Evolutionary conservation across 495 filamentous ascomycete species (phyloP), one percentile per base, ranked within the genome.

Genomic region (Podospora comata): DNA sequence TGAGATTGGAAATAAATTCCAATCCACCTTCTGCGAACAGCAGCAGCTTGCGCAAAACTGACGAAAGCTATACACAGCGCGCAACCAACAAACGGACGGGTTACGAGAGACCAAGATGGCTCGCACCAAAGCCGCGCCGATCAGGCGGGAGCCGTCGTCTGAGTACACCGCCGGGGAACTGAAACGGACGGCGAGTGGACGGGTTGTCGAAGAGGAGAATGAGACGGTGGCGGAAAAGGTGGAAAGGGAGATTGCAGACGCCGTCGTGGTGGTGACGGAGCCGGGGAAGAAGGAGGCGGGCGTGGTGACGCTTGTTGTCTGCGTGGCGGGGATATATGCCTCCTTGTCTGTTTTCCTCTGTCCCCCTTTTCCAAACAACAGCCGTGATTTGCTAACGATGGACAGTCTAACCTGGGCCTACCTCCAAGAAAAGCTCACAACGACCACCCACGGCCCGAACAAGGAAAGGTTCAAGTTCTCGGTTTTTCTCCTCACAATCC

Each of bases 361-460:
- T 23, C 23, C 23, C 23, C 44, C 57, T 54, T 19, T 26, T 62
- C 34, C 4, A 2, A 34, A 58, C 5, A 2, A 58, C 28, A 15
- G 20, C n/a, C 2, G 15, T 48, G 5, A 13, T 28, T 28, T n/a
- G 54, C 68, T 76, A 62, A 72, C 64, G 64, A 70, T 32, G 4
- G 13, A n/a, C 65, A 97, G 95, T 78, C 84, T 99, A 2, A 91
- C 93, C 60, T 99, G 95, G 95, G 95, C 91, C 57, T 87, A 97
- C 71, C 89, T 99, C 65, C 95, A 99, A 85, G 95, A 99, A 78
- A 92, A 94, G 65, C 94, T 99, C 73, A 98, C 94, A 9, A 98
- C 96, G 3, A 97, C 93, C n/a, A 83, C 87, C 30, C 97, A 98
- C 79, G 91, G 90, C 73, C 77, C 84, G 11, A 74, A 79, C 15